Evolutionary conservation across 2,329 filamentous ascomycete genomes (phyloP).

Genomic region (Botrytis cinerea): DNA sequence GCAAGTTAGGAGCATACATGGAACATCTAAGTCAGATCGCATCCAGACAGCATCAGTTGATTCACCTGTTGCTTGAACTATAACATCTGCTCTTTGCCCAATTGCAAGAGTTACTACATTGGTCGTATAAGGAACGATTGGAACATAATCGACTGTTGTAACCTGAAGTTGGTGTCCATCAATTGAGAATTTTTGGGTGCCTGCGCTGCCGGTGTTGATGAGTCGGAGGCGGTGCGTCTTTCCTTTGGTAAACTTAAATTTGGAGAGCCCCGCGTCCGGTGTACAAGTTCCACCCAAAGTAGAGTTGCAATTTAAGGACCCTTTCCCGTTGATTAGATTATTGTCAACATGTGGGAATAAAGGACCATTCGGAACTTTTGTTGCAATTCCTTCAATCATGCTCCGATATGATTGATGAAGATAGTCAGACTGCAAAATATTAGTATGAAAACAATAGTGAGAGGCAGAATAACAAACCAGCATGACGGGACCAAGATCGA

Average conservation of each 20-base stretch:
- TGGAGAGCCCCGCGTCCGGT: conserved; percentile 31
- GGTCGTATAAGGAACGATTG: conserved; percentile 56
- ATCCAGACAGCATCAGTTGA: conserved; percentile 58
- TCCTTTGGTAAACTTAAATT: conserved; percentile 44
- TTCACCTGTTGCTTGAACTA: conserved; percentile 53
- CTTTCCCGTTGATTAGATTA: conserved; percentile 36
- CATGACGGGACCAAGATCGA: conserved; percentile 57
- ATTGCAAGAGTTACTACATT: conserved; percentile 49
- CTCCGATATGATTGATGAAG: conserved; percentile 47
- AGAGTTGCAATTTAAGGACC: conserved; percentile 26
- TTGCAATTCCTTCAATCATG: conserved; percentile 2
- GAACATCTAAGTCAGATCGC: conserved; percentile 51
- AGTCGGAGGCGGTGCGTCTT: conserved; percentile 49
- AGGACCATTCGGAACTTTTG: conserved; percentile 17
- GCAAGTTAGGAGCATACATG: conserved; percentile 47
- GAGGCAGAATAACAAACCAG: conserved; percentile 22
- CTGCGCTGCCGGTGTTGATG: conserved; percentile 48
- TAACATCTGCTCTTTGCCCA: conserved; percentile 50
- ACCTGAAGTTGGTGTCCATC: conserved; percentile 59
- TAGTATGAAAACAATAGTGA: neutral
- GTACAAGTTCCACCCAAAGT: conserved; percentile 20
- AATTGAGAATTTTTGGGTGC: conserved; percentile 47
- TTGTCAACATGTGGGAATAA: conserved; percentile 28
- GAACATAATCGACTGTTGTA: conserved; percentile 58
- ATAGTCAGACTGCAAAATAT: conserved; percentile 37